phyloP scores from a whole-genome alignment of 139 green algal genomes.

The Pleodorina starrii region DNA sequence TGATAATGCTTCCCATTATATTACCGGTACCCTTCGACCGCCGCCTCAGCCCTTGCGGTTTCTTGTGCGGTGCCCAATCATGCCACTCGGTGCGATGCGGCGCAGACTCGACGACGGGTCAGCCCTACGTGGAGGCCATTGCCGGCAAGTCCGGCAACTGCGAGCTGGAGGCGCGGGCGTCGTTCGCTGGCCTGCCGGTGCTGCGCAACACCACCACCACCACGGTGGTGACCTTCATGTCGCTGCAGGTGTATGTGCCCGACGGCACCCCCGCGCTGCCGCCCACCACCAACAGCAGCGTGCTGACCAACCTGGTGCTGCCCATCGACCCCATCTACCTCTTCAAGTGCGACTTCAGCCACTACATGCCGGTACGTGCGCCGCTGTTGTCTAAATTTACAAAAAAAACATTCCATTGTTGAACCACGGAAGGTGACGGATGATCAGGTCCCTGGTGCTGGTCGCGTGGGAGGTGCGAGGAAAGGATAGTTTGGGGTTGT shows the following conservation, averaged over 20 bases:
- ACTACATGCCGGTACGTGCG: slow-evolving; percentile 39
- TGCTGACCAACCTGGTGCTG: background rate
- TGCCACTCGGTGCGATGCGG: too few relatives aligned
- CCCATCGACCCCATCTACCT: slow-evolving; percentile 17
- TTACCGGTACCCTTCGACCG: too few relatives aligned
- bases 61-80: too few relatives aligned
- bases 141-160: background rate
- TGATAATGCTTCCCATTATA: too few relatives aligned
- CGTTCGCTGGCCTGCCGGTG: slow-evolving; percentile 36
- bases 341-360: slow-evolving; percentile 50
- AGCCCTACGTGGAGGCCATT: background rate
- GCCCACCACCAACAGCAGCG: slow-evolving; percentile 42
- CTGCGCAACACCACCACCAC: slow-evolving; percentile 37
- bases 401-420: background rate
- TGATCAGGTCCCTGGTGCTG: too few relatives aligned
- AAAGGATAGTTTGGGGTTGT: too few relatives aligned
- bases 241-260: slow-evolving; percentile 26
- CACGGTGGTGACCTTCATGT: slow-evolving; percentile 40
- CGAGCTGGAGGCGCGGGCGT: slow-evolving; percentile 18
- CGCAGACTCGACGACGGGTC: background rate
- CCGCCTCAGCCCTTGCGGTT: too few relatives aligned
- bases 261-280: background rate
- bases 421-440: too few relatives aligned
- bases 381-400: too few relatives aligned
- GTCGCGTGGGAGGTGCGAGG: too few relatives aligned